Conservation (phyloP, 352 stramenopile genomes). For the Albugo candida region DNA sequence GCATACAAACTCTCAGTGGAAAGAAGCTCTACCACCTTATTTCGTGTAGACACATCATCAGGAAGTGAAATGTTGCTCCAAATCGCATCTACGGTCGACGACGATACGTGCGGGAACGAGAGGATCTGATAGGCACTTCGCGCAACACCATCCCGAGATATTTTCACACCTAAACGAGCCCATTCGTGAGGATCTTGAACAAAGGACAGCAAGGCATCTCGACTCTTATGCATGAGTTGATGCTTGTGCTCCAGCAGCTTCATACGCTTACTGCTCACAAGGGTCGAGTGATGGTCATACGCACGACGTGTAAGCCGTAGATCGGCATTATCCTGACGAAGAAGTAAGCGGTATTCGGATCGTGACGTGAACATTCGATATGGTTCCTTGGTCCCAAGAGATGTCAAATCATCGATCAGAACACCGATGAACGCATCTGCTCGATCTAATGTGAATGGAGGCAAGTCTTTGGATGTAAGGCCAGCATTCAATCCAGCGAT, state of each 20-base stretch:
- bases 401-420: slow-evolving; percentile 97
- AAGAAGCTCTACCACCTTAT: slow-evolving; percentile 25
- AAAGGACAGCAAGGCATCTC: slow-evolving; percentile 34
- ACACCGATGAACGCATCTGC: slow-evolving; percentile 93
- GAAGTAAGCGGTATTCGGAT: slow-evolving; percentile 76
- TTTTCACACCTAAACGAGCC: slow-evolving; percentile 62
- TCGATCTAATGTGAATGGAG: slow-evolving; percentile 84
- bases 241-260: slow-evolving; percentile 75
- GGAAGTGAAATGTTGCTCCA: slow-evolving; percentile 27
- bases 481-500: slow-evolving; percentile 93
- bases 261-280: slow-evolving; percentile 52
- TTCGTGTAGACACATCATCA: slow-evolving; percentile 22
- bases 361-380: slow-evolving; percentile 99
- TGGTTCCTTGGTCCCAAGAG: slow-evolving; percentile 89
- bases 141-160: slow-evolving; percentile 56
- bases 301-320: slow-evolving; percentile 89
- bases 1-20: slow-evolving; percentile 87
- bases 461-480: slow-evolving; percentile 33
- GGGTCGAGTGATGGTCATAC: slow-evolving; percentile 43
- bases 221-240: slow-evolving; percentile 32
- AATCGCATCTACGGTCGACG: slow-evolving; percentile 32
- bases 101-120: slow-evolving; percentile 40
- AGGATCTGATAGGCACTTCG: slow-evolving; percentile 56
- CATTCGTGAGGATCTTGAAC: slow-evolving; percentile 57
- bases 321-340: slow-evolving; percentile 94